Base-by-base conservation (phyloP, 805 yeast genomes). In the Pichia rugopelliculosa region DNA sequence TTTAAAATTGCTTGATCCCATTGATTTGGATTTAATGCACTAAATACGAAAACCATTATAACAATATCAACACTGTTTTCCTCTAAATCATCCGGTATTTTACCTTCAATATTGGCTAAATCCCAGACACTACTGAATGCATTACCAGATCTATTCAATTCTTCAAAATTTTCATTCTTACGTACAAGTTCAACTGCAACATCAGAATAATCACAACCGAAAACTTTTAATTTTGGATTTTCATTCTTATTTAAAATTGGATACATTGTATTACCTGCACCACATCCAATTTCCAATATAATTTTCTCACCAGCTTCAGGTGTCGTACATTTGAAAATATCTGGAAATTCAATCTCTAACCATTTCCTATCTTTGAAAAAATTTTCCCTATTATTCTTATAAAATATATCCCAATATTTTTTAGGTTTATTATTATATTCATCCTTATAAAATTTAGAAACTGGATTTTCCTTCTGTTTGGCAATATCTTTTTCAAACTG, bases 351-450 rank as follows among this genome's bases (percentile, higher is more conserved):
- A 42, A 91, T 84, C 61, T 87, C 88, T 50, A 93, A 72, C 99
- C 99, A 93, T 60, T 87, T 90, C 56, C 99, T 75, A 66, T 93
- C 96, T 64, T 93, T 93, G 74, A 93, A 93, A 69, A 93, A 93
- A 66, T 91, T 93, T 56, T 87, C 96, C 57, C 76, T 79, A 66
- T 93, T 91, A 61, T 90, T 86, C 57, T 84, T 82, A 65, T 93
- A 93, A 62, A 93, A 93, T 8, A 85, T 76, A 65, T 93, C 96
- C 99, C 99, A 93, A 64, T 83, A 93, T 54, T 86, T 80, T 8
- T 93, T 95, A 0, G 99, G 99, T 55, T 87, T 86, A 7, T 79
- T 66, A 68, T 90, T 89, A 66, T 78, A 93, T 44, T 82, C 67
- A 25, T 75, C 71, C 64, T 86, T 88, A 62, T 91, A 96, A 60